Base-by-base conservation (phyloP, 1,284 basidiomycete genomes). In the Neolentinus lepideus region DNA sequence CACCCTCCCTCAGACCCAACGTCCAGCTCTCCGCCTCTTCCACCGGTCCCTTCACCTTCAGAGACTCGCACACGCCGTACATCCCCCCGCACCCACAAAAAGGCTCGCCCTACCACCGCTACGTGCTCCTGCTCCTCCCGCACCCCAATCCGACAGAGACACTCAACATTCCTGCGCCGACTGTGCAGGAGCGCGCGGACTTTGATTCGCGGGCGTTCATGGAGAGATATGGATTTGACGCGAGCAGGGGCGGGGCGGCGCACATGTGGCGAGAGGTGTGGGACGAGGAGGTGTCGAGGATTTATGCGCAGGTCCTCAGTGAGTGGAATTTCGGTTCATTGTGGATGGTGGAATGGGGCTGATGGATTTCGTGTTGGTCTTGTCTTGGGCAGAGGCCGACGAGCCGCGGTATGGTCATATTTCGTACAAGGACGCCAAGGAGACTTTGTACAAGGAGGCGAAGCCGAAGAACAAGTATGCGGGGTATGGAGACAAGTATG, bases 191-290 rank as follows among this genome's bases (percentile, higher is more conserved):
- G 24, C 78, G 89, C 26, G 67, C 72, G 6, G 74, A 76, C 11
- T 92, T 94, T 66, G 69, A 86, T 67, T 75, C 90, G 29, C 77
- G 88, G 46, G 71, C 70, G 16, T 94, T 92, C 63, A 72, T 80
- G 48, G 68, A 69, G 36, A 61, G 74, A 56, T 79, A 86, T 71
- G 75, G 73, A 9, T 70, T 94, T 52, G 73, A 79, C 60, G 74
- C 67, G 14, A 69, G 71, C 29, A 66, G 69, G 38, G 85, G 84
- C 26, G 88, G 87, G 11, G 93, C 88, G 3, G 82, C 80, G 21
- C 87, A 90, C 67, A 93, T 95, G 84, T 95, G 86, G 83, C 77
- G 93, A 61, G 81, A 83, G 61, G 77, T 85, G 38, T 95, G 92
- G 89, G 78, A 85, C 58, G 71, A 79, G 60, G 73, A 75, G 4